Evolutionary conservation across 2,329 filamentous ascomycete species (phyloP).

Genomic region (Cytospora chrysosperma): DNA sequence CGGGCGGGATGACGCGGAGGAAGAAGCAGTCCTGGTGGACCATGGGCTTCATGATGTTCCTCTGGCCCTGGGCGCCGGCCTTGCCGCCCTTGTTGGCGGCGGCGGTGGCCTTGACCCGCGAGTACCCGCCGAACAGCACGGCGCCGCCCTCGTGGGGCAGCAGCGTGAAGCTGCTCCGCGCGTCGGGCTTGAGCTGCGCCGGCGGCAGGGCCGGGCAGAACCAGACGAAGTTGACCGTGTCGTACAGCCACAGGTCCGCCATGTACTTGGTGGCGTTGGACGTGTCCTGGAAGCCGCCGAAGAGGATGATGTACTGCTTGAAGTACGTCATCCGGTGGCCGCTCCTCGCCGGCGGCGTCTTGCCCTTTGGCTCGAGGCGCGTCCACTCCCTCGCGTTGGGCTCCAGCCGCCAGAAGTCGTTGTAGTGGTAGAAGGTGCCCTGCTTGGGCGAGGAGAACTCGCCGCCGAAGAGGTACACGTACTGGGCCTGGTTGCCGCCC

Average conservation of each 20-base stretch:
- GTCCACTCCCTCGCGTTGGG: conserved; percentile 85
- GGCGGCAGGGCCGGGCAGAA: conserved; percentile 71
- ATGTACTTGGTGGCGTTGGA: conserved; percentile 93
- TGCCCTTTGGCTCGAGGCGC: conserved; percentile 77
- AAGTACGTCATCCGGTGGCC: conserved; percentile 95
- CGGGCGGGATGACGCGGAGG: conserved; percentile 73
- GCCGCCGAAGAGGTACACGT: conserved; percentile 90
- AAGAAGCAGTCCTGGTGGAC: conserved; percentile 96
- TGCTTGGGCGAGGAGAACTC: conserved; percentile 97
- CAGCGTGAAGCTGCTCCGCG: conserved; percentile 87
- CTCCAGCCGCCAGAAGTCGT: conserved; percentile 95
- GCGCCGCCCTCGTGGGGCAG: conserved; percentile 88
- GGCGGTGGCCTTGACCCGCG: conserved; percentile 74
- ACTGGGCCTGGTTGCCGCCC: conserved; percentile 74
- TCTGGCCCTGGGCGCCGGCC: conserved; percentile 59
- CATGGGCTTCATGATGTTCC: conserved; percentile 78
- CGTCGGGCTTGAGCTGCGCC: conserved; percentile 82
- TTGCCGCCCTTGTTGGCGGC: conserved; percentile 62
- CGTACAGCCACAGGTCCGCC: conserved; percentile 92
- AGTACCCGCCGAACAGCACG: conserved; percentile 91
- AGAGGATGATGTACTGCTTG: conserved; percentile 95
- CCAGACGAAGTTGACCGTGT: conserved; percentile 86
- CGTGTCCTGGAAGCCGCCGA: conserved; percentile 96
- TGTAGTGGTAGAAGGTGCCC: conserved; percentile 98
- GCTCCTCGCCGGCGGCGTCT: conserved; percentile 78